phyloP scores from a whole-genome alignment of 768 basidiomycete species.

The Pisolithus microcarpus region DNA sequence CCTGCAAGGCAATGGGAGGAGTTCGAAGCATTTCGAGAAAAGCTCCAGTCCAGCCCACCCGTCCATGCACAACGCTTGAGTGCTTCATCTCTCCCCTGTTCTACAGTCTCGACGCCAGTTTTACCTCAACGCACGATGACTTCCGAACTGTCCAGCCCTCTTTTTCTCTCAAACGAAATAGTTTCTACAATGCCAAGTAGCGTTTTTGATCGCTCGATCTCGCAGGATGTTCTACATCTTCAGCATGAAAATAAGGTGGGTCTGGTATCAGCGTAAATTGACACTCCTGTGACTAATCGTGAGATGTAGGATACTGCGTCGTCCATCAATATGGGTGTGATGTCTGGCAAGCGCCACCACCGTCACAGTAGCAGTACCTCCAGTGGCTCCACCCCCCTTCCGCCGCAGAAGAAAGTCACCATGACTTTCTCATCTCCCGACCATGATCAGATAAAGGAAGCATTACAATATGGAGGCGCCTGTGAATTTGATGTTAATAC shows the following conservation, averaged over 20 bases:
- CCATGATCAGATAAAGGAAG: slow-evolving; percentile 1
- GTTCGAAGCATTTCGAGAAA: background rate
- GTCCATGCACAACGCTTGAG: background rate
- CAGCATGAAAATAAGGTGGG: background rate
- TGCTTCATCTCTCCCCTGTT: background rate
- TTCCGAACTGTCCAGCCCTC: background rate
- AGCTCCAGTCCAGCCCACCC: background rate
- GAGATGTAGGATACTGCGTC: background rate
- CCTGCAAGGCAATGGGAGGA: slow-evolving; percentile 4
- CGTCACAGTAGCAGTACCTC: slow-evolving; percentile 1
- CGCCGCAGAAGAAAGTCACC: background rate
- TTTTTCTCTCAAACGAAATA: background rate
- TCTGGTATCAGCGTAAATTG: background rate
- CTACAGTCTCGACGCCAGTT: background rate
- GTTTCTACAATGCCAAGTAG: background rate
- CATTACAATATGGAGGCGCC: background rate
- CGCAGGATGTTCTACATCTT: background rate
- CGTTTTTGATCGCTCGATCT: background rate
- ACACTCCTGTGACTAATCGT: background rate
- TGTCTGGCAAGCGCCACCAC: background rate
- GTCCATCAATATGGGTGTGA: background rate
- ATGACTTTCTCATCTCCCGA: background rate
- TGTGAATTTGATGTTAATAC: background rate
- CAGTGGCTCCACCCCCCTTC: background rate
- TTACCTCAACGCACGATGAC: background rate